Evolutionary conservation across 2,329 filamentous ascomycete species (phyloP), one percentile per base, ranked within the genome.

Genomic region (Arthrobotrys iridis): DNA sequence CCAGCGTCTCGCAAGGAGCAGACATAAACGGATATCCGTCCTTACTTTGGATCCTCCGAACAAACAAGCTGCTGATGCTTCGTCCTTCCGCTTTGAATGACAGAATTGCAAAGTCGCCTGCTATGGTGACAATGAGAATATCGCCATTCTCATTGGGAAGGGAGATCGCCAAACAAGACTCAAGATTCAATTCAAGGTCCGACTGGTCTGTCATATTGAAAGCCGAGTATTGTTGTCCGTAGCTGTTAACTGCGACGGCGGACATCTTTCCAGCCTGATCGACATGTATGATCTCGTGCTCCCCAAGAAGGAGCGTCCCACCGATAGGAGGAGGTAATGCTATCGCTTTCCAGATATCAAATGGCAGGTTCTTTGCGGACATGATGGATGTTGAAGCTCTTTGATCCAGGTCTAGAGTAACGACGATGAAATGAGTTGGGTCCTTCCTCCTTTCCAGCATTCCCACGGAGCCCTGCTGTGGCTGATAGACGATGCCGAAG

Each of bases 241-340:
- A 96, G 33, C 92, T 88, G 80, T 99, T 99, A 77, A 99, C 92
- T 2, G 91, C 94, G 71, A 98, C 91, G 1, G 93, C 94, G 80
- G 93, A 97, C 10, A 93, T 88, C 82, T 96, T 97, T 28, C 95
- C 95, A 8, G 93, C 93, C 84, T 99, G 95, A 80, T 98, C 94
- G 77, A 99, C 89, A 81, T 99, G 95, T 74, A 99, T 91, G 76
- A 99, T 83, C 81, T 97, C 93, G 81, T 99, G 98, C 52, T 87
- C 86, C 26, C 95, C 96, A 18, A 98, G 84, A 13, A 99, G 86
- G 13, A 99, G 84, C 37, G 93, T 92, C 45, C 95, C 95, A 22
- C 95, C 95, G 41, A 98, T 90, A 0, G 94, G 94, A 4, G 91
- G 86, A 3, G 93, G 92, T 2, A 99, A 84, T 5, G 95, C 89